Evolutionary conservation across 495 filamentous ascomycete species (phyloP).

Genomic region (Xylaria venustula): DNA sequence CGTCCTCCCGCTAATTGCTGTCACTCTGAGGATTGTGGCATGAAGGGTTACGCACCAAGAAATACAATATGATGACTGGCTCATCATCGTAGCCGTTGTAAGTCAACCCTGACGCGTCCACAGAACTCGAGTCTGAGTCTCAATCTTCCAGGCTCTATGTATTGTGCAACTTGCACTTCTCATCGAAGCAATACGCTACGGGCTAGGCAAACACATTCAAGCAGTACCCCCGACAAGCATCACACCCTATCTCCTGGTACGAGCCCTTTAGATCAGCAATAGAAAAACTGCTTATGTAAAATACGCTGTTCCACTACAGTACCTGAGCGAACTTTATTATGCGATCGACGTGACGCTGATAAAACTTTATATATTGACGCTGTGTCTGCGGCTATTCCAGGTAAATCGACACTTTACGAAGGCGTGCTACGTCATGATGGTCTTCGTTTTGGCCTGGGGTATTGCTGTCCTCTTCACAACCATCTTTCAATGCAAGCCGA

Average conservation of each 20-base stretch:
- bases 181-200: not conserved
- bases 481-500: conserved; percentile 30
- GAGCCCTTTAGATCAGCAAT: not conserved
- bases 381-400: not conserved
- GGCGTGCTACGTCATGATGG: conserved; percentile 21
- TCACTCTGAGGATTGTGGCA: not conserved
- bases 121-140: not conserved
- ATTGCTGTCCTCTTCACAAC: conserved; percentile 22
- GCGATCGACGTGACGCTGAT: not conserved
- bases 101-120: not conserved
- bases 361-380: not conserved
- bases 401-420: conserved; percentile 20
- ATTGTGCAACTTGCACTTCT: not conserved
- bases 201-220: not conserved
- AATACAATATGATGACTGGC: not conserved
- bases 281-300: not conserved
- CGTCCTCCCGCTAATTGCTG: not conserved
- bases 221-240: not conserved
- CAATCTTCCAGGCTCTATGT: not conserved
- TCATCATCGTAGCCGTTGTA: not conserved
- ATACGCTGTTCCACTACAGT: not conserved
- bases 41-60: not conserved
- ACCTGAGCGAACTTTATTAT: not conserved
- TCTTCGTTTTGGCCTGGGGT: conserved; percentile 25
- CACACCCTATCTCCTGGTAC: not conserved